Base-by-base conservation (phyloP, 768 basidiomycete species). In the Ramaria rubella region DNA sequence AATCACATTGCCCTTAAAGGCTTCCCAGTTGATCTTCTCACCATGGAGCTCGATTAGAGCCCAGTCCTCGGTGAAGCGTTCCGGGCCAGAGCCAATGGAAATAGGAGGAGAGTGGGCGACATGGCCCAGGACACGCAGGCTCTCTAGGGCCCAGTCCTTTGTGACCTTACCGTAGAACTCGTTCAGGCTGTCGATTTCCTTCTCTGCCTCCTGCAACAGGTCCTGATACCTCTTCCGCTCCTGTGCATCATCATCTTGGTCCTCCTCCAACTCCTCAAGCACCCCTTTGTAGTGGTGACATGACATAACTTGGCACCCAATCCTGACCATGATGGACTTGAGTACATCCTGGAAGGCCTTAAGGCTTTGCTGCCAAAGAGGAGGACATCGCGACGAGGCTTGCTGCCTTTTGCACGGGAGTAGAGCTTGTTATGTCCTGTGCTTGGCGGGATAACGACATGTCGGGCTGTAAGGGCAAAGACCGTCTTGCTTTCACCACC, bases 391-490 rank as follows among this genome's bases (percentile, higher is more conserved):
- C 34, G 52, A 60, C 33, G 44, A 59, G 62, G 61, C 44, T 27
- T 17, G 49, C 65, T 57, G 45, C 60, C 56, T 60, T 63, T 51
- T 33, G 12, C 38, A 33, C 46, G 61, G 15, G 23, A n/a, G 33
- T 36, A 44, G 31, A 23, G 52, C 40, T 57, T n/a, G 58, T 51
- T 69, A 45, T 8, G 12, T 8, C 49, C 64, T 33, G 59, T 58
- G 17, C 64, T 57, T 15, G 65, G 49, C 36, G 49, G 54, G 61
- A 73, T 73, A 11, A 73, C 52, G 49, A 63, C 60, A 49, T 75
- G 73, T 34, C 70, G 70, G 30, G 59, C 65, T 1, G 71, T 75
- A 31, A 69, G 53, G 36, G 59, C 49, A 51, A 58, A 64, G 49
- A 73, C 56, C 40, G 58, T 68, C 36, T 73, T 72, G 55, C 63